Evolutionary conservation across 75 land plant genomes (phyloP), one percentile per base, ranked within the genome.

Genomic region (Larix kaempferi): DNA sequence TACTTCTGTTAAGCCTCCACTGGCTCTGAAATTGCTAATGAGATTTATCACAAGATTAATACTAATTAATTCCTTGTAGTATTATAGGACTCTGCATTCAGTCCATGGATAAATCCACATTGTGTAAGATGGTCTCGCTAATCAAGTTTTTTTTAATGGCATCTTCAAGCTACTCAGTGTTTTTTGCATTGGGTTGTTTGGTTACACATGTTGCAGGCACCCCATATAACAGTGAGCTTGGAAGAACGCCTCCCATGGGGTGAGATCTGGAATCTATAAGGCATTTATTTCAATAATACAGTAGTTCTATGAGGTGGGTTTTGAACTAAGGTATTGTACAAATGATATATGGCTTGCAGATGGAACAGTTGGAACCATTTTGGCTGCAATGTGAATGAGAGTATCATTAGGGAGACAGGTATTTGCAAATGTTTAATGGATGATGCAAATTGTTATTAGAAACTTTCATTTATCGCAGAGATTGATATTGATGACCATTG

Each of bases 291-390:
- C 21, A 21, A 17, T 19, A 0, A 29, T 5, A 3, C 35, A 29
- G 44, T 7, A 5, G 0, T 41, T 41, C 6, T 17, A 3, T 29
- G 29, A 33, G n/a, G 39, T 54, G 16, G 74, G 35, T 21, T 44
- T 44, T 44, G 7, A 44, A 7, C 11, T 41, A 44, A 44, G 52
- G 52, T 44, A 44, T 44, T 44, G 52, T 44, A 7, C 52, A 37
- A 3, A 29, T 35, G 29, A 44, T 44, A 49, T 72, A 26, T 2
- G 78, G 80, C 60, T 39, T 29, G 29, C 84, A 94, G 97, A 35
- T 95, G 98, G 98, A 95, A 91, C 61, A 93, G 98, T 78, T 93
- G 98, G 96, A 93, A 93, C 77, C 88, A 87, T 64, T 95, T 91
- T 76, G 75, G 58, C 17, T 95, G 98, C 76, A 59, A 71, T 5